phyloP scores from a whole-genome alignment of 148 eudicot species.

The Mesembryanthemum crystallinum region DNA sequence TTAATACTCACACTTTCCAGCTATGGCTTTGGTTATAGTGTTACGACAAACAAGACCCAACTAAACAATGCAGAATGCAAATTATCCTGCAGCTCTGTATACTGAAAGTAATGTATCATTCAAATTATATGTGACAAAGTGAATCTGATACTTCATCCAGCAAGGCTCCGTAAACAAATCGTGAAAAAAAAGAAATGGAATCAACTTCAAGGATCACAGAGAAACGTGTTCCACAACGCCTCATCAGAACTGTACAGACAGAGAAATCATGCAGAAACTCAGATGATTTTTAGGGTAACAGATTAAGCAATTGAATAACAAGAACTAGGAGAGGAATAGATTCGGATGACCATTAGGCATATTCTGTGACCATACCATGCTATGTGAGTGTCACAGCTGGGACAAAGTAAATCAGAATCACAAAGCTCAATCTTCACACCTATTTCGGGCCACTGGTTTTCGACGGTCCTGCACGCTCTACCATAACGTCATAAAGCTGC shows the following conservation, averaged over 20 bases:
- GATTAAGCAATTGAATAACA: not conserved
- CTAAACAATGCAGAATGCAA: not conserved
- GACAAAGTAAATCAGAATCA: not conserved
- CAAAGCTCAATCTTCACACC: constrained; percentile 7
- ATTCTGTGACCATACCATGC: constrained; percentile 24
- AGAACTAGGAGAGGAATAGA: not conserved
- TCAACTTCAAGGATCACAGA: not conserved
- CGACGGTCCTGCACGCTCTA: constrained; percentile 89
- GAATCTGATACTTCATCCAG: not conserved
- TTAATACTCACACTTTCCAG: not conserved
- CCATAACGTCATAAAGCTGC: constrained; percentile 94
- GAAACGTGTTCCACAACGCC: not conserved
- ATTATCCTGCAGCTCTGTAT: not conserved
- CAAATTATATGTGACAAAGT: not conserved
- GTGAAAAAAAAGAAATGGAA: not conserved
- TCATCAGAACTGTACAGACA: not conserved
- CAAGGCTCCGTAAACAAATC: not conserved
- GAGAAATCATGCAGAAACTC: not conserved
- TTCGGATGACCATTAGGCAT: constrained; percentile 5
- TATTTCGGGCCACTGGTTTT: constrained; percentile 69
- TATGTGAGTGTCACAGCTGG: not conserved
- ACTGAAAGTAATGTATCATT: not conserved
- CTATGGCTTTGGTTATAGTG: not conserved
- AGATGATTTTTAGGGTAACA: not conserved
- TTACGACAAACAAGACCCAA: not conserved